A percentile compares a stretch with the other conserved stretches of the same genome.
Evolutionary conservation across 1,139 yeast species (phyloP).

Genomic region (Magnusiomyces paraingens): DNA sequence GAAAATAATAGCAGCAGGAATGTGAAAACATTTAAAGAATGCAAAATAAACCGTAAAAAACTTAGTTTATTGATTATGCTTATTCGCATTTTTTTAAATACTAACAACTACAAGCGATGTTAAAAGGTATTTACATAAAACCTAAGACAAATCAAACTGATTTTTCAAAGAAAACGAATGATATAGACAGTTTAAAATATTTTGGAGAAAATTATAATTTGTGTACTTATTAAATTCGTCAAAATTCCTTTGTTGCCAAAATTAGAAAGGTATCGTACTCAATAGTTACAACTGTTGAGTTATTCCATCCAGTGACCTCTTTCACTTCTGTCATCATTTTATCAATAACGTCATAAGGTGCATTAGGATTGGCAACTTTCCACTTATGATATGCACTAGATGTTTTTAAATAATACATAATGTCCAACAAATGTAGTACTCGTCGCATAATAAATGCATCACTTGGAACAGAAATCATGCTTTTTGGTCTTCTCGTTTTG

Average conservation of each 20-base stretch:
- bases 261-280: slow-evolving; percentile 57
- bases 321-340: slow-evolving; percentile 42
- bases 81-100: too few relatives aligned
- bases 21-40: too few relatives aligned
- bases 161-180: too few relatives aligned
- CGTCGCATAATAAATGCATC: slow-evolving; percentile 5
- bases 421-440: slow-evolving; percentile 37
- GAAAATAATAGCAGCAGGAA: too few relatives aligned
- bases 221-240: too few relatives aligned
- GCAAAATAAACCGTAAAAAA: too few relatives aligned
- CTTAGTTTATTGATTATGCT: too few relatives aligned
- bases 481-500: not conserved
- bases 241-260: slow-evolving; percentile 31
- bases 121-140: too few relatives aligned
- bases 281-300: slow-evolving; percentile 41
- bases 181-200: too few relatives aligned
- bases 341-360: slow-evolving; percentile 29
- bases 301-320: slow-evolving; percentile 40
- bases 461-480: not conserved
- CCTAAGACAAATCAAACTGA: too few relatives aligned
- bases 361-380: slow-evolving; percentile 38
- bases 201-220: too few relatives aligned
- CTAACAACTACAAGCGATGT: too few relatives aligned
- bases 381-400: slow-evolving; percentile 71
- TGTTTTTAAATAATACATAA: slow-evolving; percentile 48